Evolutionary conservation across 1,284 basidiomycete genomes (phyloP).

Genomic region (Schizophyllum amplum): DNA sequence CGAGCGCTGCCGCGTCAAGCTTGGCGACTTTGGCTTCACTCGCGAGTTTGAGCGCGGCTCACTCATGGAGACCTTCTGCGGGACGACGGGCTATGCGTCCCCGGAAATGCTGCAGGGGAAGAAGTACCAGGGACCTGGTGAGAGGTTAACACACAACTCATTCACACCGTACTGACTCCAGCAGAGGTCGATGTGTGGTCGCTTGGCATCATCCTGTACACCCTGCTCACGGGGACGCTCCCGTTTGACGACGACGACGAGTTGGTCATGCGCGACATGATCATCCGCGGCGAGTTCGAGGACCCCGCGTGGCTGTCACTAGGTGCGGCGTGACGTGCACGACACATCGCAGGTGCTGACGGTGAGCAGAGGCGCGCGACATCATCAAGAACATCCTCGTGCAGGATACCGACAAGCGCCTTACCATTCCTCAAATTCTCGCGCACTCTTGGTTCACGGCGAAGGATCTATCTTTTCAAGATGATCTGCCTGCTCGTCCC

Average conservation of each 20-base stretch:
- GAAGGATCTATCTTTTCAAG: constrained; percentile 5
- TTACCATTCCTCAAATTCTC: constrained; percentile 81
- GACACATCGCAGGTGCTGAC: constrained; percentile 8
- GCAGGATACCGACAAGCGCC: constrained; percentile 69
- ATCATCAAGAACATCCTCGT: constrained; percentile 77
- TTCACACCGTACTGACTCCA: constrained; percentile 7
- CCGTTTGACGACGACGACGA: constrained; percentile 98
- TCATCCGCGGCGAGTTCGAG: constrained; percentile 84
- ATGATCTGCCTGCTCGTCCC: constrained; percentile 11
- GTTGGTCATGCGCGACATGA: constrained; percentile 78
- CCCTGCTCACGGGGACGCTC: constrained; percentile 88
- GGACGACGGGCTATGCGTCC: constrained; percentile 92
- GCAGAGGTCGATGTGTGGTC: constrained; percentile 97
- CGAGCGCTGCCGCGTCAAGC: constrained; percentile 78
- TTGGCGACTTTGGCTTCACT: constrained; percentile 96
- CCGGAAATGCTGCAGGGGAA: constrained; percentile 91
- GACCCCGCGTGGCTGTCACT: constrained; percentile 87
- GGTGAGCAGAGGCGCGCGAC: constrained; percentile 64
- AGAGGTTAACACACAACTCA: constrained; percentile 18
- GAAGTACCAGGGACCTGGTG: constrained; percentile 86
- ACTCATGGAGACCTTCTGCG: constrained; percentile 93
- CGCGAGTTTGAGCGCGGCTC: constrained; percentile 84
- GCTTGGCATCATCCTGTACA: constrained; percentile 90
- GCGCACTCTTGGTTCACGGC: constrained; percentile 85
- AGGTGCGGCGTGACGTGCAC: constrained; percentile 37